Evolutionary conservation across 208 protist genomes (phyloP).

Genomic region (Crithidia acanthocephali): DNA sequence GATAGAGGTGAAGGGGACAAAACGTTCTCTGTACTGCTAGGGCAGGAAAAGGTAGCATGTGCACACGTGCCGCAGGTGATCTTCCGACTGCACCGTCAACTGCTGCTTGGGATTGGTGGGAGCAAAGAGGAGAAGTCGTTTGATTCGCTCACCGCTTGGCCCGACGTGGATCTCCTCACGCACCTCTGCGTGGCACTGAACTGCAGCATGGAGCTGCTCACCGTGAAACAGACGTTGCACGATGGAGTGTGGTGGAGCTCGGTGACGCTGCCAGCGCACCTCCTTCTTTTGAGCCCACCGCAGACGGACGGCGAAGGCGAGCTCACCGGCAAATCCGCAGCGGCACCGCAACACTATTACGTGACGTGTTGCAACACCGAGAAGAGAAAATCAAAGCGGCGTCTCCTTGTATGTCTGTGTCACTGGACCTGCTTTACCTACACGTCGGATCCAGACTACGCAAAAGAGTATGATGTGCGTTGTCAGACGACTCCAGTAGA

Average conservation of each 20-base stretch:
- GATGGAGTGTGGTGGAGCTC: not conserved
- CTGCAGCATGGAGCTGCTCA: not conserved
- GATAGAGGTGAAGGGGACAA: not conserved
- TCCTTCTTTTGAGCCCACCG: not conserved
- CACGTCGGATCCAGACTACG: not conserved
- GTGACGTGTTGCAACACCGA: not conserved
- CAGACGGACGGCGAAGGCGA: not conserved
- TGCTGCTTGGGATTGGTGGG: not conserved
- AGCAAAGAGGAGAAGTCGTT: not conserved
- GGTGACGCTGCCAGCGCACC: not conserved
- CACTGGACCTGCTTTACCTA: constrained; percentile 2
- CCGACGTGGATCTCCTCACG: no score
- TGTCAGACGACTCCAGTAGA: not conserved
- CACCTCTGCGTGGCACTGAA: not conserved
- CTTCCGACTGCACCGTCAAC: constrained; percentile 3
- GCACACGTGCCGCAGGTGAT: not conserved
- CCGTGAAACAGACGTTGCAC: not conserved
- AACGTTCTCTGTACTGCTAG: not conserved
- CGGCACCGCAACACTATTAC: not conserved
- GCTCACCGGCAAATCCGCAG: not conserved
- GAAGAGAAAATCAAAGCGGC: not conserved
- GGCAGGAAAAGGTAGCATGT: not conserved
- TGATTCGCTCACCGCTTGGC: no score
- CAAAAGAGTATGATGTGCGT: not conserved
- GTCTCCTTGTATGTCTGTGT: not conserved